Base-by-base conservation (phyloP, 805 yeast genomes). In the Zygoascus biomembranicola region DNA sequence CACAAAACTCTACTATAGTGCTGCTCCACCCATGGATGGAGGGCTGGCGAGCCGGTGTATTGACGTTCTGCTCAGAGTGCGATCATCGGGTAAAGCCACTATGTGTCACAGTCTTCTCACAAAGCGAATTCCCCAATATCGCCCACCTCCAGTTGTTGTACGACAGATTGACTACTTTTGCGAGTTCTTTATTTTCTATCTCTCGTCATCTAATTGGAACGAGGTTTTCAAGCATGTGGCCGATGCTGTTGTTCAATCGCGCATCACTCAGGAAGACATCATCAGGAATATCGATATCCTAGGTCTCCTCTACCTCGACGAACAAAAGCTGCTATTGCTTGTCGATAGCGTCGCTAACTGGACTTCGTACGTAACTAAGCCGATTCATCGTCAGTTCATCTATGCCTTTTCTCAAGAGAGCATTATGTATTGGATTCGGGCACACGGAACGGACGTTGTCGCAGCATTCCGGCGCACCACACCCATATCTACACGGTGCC, bases 171-270 rank as follows among this genome's bases (percentile, higher is more conserved):
- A 54, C 51, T 20, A 37, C 23, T 39, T 45, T 47, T 53, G 52
- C 47, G 76, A 73, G 16, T 64, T 71, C 31, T 65, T 81, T 6
- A 58, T 77, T 18, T 65, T 74, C 41, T 80, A 69, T 61, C 47
- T 79, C 8, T 77, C 83, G 0, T 78, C 82, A 14, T 68, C 82
- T 2, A 79, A 80, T 60, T 74, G 78, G 32, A 51, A 55, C 0
- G 79, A 76, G 49, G 76, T 69, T 54, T 72, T 68, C 28, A 20
- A 41, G 14, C 49, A 42, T 46, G 50, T 47, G n/a, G 23, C 32
- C 23, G 13, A 32, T 10, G 31, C 28, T 13, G 28, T 42, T 9
- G 14, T 19, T 18, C 16, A 35, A 14, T 45, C 45, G 14, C 28
- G 18, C 37, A 9, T 5, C 20, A 32, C 16, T 32, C 10, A 20